These are phyloP conservation scores for Xylariaceae sp. DNA, from an alignment of 2,329 filamentous ascomycete species.

Conservation along the genomic window DNA sequence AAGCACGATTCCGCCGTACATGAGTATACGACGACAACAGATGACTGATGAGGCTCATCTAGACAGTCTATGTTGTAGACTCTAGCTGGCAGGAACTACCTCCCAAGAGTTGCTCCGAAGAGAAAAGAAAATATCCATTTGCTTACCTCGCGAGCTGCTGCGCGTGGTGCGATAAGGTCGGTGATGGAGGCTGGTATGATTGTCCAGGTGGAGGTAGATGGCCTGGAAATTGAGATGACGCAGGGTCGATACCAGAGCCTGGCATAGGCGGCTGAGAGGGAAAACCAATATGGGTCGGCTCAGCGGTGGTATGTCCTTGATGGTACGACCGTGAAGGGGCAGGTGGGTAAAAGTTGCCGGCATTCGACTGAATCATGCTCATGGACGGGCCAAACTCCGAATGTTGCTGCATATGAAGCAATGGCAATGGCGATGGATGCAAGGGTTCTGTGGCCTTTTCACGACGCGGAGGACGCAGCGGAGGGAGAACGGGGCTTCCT, in stretches of 20 bases:
- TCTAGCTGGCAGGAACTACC: no score
- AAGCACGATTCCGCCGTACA: no score
- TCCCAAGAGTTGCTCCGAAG: no score
- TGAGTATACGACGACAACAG: no score
- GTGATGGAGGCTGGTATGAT: constrained; percentile 24
- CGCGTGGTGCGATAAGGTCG: constrained; percentile 22
- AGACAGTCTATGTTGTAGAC: no score
- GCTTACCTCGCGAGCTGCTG: constrained; percentile 18
- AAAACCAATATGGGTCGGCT: constrained; percentile 14
- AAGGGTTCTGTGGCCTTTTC: constrained; percentile 22
- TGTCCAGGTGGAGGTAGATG: constrained; percentile 6
- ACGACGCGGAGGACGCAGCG: constrained; percentile 31
- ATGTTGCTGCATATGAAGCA: constrained; percentile 15
- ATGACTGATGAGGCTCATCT: no score
- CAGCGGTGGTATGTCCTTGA: constrained; percentile 32
- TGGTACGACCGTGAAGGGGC: constrained; percentile 33
- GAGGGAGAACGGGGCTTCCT: constrained; percentile 34
- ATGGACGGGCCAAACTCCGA: constrained; percentile 28
- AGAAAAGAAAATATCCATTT: no score
- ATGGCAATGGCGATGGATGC: constrained; percentile 18
- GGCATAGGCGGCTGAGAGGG: no score
- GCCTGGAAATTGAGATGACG: constrained; percentile 17
- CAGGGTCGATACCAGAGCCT: constrained; percentile 14
- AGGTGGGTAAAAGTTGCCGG: constrained; percentile 34
- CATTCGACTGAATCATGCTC: constrained; percentile 31